A percentile compares a stretch with the other conserved stretches of the same genome.
Conservation (phyloP, 495 filamentous ascomycete species). For the Recurvomyces mirabilis region DNA sequence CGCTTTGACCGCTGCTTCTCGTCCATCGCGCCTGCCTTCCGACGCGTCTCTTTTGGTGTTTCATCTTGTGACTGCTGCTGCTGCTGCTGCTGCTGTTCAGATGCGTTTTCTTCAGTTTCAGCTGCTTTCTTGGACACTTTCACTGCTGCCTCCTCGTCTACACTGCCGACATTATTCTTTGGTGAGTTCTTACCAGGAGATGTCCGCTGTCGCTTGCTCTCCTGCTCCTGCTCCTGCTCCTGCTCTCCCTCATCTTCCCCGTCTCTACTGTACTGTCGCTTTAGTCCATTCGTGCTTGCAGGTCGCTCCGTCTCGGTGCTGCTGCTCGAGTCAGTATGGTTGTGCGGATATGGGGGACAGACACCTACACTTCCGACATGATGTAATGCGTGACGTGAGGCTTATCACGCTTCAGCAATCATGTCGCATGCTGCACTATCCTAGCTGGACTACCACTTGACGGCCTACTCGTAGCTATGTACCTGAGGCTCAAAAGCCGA, state of each 20-base stretch:
- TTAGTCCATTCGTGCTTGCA: conserved; percentile 5
- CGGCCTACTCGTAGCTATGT: too few species aligned
- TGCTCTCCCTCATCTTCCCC: conserved; percentile 38
- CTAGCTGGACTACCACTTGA: too few species aligned
- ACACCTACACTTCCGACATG: not conserved
- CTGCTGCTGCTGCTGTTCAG: conserved; percentile 13
- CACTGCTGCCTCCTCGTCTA: not conserved
- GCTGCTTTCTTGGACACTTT: too few species aligned
- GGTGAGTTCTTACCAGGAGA: conserved; percentile 16
- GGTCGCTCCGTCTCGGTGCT: conserved; percentile 1
- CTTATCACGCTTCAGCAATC: too few species aligned
- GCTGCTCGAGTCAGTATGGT: not conserved
- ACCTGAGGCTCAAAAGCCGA: too few species aligned
- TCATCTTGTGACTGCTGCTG: conserved; percentile 3
- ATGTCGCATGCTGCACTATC: too few species aligned
- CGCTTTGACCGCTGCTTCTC: conserved; percentile 81
- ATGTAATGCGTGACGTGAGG: too few species aligned
- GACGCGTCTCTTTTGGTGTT: conserved; percentile 30
- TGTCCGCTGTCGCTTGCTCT: conserved; percentile 40
- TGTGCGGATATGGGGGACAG: not conserved
- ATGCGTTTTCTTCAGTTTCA: conserved; percentile 2
- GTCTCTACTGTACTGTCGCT: conserved; percentile 4
- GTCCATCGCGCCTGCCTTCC: conserved; percentile 47
- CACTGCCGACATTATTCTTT: not conserved
- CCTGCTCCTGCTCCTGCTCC: conserved; percentile 46